Conservation (phyloP, 2,329 filamentous ascomycete species). For the Alternaria longipes region DNA sequence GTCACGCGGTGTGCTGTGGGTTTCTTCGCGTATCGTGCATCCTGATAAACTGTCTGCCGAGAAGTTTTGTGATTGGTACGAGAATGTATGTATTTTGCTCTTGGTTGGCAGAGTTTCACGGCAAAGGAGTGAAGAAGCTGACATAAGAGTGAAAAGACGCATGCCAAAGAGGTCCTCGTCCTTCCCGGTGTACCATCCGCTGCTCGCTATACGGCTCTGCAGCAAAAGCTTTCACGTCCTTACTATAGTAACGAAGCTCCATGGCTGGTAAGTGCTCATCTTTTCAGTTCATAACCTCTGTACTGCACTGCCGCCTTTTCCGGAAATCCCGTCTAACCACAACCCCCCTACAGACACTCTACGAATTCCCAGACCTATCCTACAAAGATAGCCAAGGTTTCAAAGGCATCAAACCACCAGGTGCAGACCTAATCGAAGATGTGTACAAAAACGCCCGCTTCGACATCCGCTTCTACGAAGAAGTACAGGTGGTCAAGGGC, state of each 20-base stretch:
- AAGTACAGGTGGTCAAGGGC: constrained; percentile 8
- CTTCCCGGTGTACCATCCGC: constrained; percentile 37
- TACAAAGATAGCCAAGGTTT: constrained; percentile 35
- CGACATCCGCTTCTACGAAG: constrained; percentile 39
- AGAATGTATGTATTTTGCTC: constrained; percentile 23
- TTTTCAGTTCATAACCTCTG: background rate
- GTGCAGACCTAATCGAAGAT: constrained; percentile 25
- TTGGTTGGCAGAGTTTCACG: background rate
- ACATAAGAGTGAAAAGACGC: constrained; percentile 8
- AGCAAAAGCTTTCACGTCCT: constrained; percentile 12
- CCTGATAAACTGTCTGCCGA: constrained; percentile 13
- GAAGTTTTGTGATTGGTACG: constrained; percentile 42
- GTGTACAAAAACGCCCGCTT: constrained; percentile 40
- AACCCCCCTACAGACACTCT: constrained; percentile 24
- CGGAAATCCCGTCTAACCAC: background rate
- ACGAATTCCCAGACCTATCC: constrained; percentile 37
- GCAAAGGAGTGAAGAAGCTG: background rate
- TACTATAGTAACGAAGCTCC: constrained; percentile 21
- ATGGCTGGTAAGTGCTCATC: constrained; percentile 27
- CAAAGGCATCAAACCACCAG: constrained; percentile 33
- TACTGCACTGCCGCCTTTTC: background rate
- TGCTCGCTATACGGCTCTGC: constrained; percentile 33
- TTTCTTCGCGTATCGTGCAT: constrained; percentile 30
- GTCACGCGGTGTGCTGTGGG: constrained; percentile 40
- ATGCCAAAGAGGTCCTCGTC: constrained; percentile 33